Percentiles rank a stretch among this genome's conserved stretches.
These are phyloP conservation scores for Fusarium domesticum DNA, from an alignment of 2,329 filamentous ascomycete species.

Conservation along the genomic window DNA sequence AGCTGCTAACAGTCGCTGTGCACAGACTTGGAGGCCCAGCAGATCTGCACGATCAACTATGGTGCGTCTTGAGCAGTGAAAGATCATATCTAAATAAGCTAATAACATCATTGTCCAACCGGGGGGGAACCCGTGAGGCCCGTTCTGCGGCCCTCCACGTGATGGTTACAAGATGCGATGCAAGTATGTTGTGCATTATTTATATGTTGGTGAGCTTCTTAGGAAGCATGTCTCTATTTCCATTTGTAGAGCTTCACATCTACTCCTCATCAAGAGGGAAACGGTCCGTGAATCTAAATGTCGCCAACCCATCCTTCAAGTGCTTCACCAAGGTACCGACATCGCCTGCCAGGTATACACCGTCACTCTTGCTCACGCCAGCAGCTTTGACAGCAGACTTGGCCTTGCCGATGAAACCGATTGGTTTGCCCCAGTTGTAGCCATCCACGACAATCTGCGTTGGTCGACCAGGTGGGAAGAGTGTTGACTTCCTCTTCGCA, in stretches of 20 bases:
- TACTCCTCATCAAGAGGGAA: conserved; percentile 53
- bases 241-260: not conserved
- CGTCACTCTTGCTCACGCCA: conserved; percentile 43
- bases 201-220: not conserved
- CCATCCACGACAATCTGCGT: conserved; percentile 60
- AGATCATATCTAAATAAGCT: no score
- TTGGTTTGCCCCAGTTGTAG: conserved; percentile 68
- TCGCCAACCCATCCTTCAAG: conserved; percentile 58
- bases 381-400: conserved; percentile 38
- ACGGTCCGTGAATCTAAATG: conserved; percentile 64
- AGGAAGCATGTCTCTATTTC: not conserved
- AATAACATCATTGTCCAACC: conserved; percentile 3
- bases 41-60: no score
- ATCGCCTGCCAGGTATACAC: conserved; percentile 39
- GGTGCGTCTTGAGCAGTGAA: no score
- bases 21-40: no score
- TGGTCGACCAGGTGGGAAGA: conserved; percentile 64
- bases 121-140: conserved; percentile 10
- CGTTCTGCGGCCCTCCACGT: conserved; percentile 22
- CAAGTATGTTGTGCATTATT: conserved; percentile 22
- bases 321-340: conserved; percentile 40
- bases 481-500: conserved; percentile 41
- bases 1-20: no score
- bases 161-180: conserved; percentile 18
- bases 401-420: conserved; percentile 55